Conservation (phyloP, 805 yeast species). For the Ogataea zsoltii region DNA sequence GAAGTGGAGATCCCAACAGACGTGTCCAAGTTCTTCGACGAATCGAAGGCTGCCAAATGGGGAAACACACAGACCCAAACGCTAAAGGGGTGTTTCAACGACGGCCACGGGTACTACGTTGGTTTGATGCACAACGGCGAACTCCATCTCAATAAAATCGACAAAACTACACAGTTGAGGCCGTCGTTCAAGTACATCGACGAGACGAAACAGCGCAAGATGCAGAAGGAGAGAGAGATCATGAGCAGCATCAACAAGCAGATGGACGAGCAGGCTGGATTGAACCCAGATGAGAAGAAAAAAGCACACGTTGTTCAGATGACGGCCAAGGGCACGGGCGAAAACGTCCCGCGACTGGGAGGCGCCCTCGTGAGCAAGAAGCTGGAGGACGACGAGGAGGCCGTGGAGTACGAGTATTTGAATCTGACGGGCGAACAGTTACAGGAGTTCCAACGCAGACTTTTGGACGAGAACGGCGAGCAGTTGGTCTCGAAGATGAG, state of each 20-base stretch:
- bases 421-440: slow-evolving; percentile 39
- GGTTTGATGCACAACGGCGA: slow-evolving; percentile 43
- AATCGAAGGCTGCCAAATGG: slow-evolving; percentile 65
- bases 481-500: slow-evolving; percentile 26
- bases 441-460: slow-evolving; percentile 24
- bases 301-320: slow-evolving; percentile 69
- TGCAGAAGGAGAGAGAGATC: slow-evolving; percentile 44
- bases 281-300: slow-evolving; percentile 28
- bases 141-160: slow-evolving; percentile 64
- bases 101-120: slow-evolving; percentile 52
- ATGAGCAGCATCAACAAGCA: slow-evolving; percentile 41
- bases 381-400: slow-evolving; percentile 60
- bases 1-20: slow-evolving; percentile 80
- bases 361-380: slow-evolving; percentile 71
- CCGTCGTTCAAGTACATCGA: slow-evolving; percentile 83
- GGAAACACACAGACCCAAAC: slow-evolving; percentile 58
- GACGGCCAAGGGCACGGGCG: slow-evolving; percentile 67
- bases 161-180: slow-evolving; percentile 71
- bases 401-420: slow-evolving; percentile 45
- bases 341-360: slow-evolving; percentile 59
- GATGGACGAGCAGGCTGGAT: slow-evolving; percentile 38
- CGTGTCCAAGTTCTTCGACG: slow-evolving; percentile 66
- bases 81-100: slow-evolving; percentile 67
- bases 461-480: slow-evolving; percentile 24
- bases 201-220: slow-evolving; percentile 37